Conservation (phyloP, 331 rosid genomes). For the Malus hybrid region DNA sequence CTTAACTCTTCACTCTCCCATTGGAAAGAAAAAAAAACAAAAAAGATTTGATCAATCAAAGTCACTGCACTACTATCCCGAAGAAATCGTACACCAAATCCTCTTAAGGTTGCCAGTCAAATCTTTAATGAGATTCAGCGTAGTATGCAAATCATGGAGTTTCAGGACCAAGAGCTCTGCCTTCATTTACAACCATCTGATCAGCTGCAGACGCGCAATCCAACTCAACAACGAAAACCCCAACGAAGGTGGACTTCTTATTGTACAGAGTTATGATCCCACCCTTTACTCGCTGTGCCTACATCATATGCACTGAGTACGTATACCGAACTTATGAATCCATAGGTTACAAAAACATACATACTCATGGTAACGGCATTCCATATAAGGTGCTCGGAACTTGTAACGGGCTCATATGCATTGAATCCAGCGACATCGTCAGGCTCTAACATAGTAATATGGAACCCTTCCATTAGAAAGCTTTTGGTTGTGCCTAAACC, state of each 20-base stretch:
- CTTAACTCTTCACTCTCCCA: too few relatives aligned
- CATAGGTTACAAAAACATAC: neutral
- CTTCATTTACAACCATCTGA: neutral
- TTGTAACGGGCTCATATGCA: neutral
- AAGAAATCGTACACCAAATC: neutral
- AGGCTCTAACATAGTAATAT: neutral
- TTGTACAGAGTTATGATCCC: too few relatives aligned
- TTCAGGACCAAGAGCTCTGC: neutral
- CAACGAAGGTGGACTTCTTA: neutral
- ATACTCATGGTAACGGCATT: neutral
- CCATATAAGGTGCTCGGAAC: neutral
- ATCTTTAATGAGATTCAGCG: neutral
- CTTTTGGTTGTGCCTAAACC: neutral
- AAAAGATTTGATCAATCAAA: too few relatives aligned
- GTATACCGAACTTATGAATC: neutral
- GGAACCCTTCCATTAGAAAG: slow-evolving; percentile 7
- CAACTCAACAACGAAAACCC: neutral
- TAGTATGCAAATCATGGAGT: neutral
- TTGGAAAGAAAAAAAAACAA: too few relatives aligned
- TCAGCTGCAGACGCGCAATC: neutral
- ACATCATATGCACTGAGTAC: too few relatives aligned
- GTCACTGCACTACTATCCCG: neutral
- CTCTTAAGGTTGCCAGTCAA: neutral
- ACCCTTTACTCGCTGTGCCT: neutral
- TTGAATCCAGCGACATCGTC: neutral